These are phyloP conservation scores for Groenewaldozyma auringiensis DNA, from an alignment of 1,139 yeast species.

Conservation along the genomic window DNA sequence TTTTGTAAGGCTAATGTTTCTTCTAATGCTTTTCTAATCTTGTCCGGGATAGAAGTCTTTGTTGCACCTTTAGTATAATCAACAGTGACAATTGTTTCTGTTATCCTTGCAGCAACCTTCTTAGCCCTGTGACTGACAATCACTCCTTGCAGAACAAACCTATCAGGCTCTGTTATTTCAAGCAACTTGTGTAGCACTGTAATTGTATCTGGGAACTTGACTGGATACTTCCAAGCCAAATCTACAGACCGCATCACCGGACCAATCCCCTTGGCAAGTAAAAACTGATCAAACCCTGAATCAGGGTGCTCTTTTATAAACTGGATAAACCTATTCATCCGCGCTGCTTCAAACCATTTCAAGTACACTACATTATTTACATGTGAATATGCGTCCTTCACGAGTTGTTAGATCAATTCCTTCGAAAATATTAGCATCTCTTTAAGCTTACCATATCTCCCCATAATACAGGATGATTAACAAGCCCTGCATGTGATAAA, in stretches of 20 bases:
- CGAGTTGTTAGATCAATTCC: constrained; percentile 1
- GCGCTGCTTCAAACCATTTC: constrained; percentile 32
- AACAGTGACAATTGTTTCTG: constrained; percentile 29
- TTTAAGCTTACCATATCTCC: constrained; percentile 23
- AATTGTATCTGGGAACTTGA: constrained; percentile 28
- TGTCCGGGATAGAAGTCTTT: constrained; percentile 28
- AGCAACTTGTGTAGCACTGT: constrained; percentile 28
- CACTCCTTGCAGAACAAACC: constrained; percentile 30
- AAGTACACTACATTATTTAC: constrained; percentile 31
- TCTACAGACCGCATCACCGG: constrained; percentile 30
- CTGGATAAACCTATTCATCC: constrained; percentile 25
- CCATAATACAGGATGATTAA: constrained; percentile 26
- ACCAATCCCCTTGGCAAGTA: constrained; percentile 24
- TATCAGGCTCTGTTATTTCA: constrained; percentile 23
- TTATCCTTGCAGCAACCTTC: constrained; percentile 30
- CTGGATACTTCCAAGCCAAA: constrained; percentile 31
- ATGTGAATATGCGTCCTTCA: constrained; percentile 26
- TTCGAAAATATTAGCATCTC: not conserved
- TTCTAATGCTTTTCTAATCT: constrained; percentile 16
- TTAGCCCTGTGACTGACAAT: constrained; percentile 30
- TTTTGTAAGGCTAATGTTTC: constrained; percentile 8
- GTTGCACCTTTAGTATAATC: constrained; percentile 27
- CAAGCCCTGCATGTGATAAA: constrained; percentile 22
- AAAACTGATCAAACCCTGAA: constrained; percentile 20
- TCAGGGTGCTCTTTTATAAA: constrained; percentile 13